Conservation (phyloP, 2,329 filamentous ascomycete species). For the Stachybotrys chlorohalonatus region DNA sequence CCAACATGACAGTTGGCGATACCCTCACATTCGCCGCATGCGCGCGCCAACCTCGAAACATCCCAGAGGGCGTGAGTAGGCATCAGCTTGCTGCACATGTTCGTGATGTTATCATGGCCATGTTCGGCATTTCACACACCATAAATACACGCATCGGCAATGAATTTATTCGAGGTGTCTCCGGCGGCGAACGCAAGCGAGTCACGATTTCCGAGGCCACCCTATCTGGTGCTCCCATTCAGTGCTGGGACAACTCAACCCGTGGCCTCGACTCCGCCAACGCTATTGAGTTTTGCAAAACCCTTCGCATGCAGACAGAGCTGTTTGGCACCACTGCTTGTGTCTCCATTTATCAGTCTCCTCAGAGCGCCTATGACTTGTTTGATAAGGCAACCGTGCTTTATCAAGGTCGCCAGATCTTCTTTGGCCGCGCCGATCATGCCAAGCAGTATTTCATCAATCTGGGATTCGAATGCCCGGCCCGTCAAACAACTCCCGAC, state of each 20-base stretch:
- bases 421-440: slow-evolving; percentile 11
- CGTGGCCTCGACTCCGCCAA: slow-evolving; percentile 57
- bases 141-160: slow-evolving; percentile 61
- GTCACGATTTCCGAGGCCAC: slow-evolving; percentile 26
- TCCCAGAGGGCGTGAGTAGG: slow-evolving; percentile 45
- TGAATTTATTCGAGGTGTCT: slow-evolving; percentile 54
- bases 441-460: slow-evolving; percentile 17
- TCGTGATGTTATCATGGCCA: slow-evolving; percentile 61
- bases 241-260: slow-evolving; percentile 66
- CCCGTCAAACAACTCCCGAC: slow-evolving; percentile 56
- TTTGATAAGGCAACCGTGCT: slow-evolving; percentile 63
- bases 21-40: slow-evolving; percentile 66
- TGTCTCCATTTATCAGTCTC: slow-evolving; percentile 58
- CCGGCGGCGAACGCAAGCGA: slow-evolving; percentile 40
- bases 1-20: slow-evolving; percentile 63
- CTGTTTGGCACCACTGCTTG: slow-evolving; percentile 46
- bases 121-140: slow-evolving; percentile 61
- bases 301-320: slow-evolving; percentile 49
- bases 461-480: slow-evolving; percentile 47
- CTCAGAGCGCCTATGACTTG: slow-evolving; percentile 26
- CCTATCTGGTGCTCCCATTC: slow-evolving; percentile 32
- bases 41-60: slow-evolving; percentile 50
- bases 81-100: slow-evolving; percentile 47
- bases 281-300: slow-evolving; percentile 56
- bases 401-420: slow-evolving; percentile 60